Evolutionary conservation across 164 flowering plant genomes (phyloP).

Genomic region (Berberis vulgaris): DNA sequence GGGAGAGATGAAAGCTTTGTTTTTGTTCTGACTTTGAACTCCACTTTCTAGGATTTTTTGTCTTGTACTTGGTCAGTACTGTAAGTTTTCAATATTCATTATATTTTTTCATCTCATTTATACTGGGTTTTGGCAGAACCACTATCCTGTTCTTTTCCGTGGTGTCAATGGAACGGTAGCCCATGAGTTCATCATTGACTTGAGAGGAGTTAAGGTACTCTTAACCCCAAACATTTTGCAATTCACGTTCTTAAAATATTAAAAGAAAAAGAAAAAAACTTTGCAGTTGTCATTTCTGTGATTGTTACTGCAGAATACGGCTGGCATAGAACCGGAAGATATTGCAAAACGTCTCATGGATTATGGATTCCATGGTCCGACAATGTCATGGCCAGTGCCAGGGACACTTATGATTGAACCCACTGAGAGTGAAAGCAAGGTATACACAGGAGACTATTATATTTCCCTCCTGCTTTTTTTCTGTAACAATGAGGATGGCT

Average conservation of each 20-base stretch:
- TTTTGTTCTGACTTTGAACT: too few relatives aligned
- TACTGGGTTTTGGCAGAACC: constrained; percentile 37
- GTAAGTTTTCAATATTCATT: neutral
- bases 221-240: neutral
- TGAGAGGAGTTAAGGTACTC: constrained; percentile 89
- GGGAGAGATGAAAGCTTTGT: too few relatives aligned
- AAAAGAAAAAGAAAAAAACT: too few relatives aligned
- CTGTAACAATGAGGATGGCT: neutral
- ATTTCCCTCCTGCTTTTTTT: neutral
- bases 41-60: too few relatives aligned
- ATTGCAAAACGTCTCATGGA: constrained; percentile 97
- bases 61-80: too few relatives aligned
- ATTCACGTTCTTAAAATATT: neutral
- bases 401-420: constrained; percentile 99
- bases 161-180: constrained; percentile 98
- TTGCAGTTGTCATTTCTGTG: too few relatives aligned
- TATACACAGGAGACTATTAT: constrained; percentile 11
- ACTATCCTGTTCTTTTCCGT: constrained; percentile 93
- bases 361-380: constrained; percentile 96
- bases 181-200: constrained; percentile 88
- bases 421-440: constrained; percentile 99
- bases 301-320: constrained; percentile 50
- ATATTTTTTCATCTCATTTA: neutral
- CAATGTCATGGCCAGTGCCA: constrained; percentile 99
- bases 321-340: constrained; percentile 97